Evolutionary conservation across 1,284 basidiomycete species (phyloP), one percentile per base, ranked within the genome.

Genomic region (Rhodotorula sp.): DNA sequence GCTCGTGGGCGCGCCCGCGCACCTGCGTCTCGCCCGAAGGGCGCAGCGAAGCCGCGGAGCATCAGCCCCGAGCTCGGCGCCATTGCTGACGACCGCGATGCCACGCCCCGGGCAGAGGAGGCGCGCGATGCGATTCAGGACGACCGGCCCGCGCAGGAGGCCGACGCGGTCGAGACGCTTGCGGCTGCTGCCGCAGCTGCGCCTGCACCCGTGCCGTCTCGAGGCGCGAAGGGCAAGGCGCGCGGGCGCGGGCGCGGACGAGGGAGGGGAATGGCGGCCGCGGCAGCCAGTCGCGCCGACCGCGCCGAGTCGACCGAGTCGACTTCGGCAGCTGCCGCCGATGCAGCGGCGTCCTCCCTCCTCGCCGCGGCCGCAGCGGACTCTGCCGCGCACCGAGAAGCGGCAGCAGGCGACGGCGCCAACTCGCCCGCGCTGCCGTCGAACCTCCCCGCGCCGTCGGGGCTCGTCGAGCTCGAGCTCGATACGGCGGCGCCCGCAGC

Each of bases 401-500:
- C 34, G 34, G 34, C 34, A 34, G 34, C 3, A 2, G 34, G 34
- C 34, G 34, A 34, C 34, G 34, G 34, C 34, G 34, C 34, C 34
- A 5, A 34, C 34, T 34, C 34, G 34, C 34, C 34, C 34, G 34
- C 34, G 34, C 34, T 34, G 34, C 34, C 34, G 34, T 34, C 34
- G 34, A 34, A 34, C 34, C 63, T 72, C 4, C 70, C 70, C 17
- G 34, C 45, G 2, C 66, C 70, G 0, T 62, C 66, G 5, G 66
- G 70, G 10, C 63, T 72, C 34, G 67, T 72, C 66, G 70, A 72
- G 42, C 63, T 72, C 66, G 70, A 68, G 2, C 63, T 66, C 41
- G 64, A 60, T 25, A 54, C 59, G n/a, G 34, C 34, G 5, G 34
- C 2, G 34, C 34, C 34, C 3, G 34, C 34, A 34, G 34, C 34